These are phyloP conservation scores for Vitis riparia DNA, from an alignment of 164 flowering plant genomes.

Conservation along the genomic window DNA sequence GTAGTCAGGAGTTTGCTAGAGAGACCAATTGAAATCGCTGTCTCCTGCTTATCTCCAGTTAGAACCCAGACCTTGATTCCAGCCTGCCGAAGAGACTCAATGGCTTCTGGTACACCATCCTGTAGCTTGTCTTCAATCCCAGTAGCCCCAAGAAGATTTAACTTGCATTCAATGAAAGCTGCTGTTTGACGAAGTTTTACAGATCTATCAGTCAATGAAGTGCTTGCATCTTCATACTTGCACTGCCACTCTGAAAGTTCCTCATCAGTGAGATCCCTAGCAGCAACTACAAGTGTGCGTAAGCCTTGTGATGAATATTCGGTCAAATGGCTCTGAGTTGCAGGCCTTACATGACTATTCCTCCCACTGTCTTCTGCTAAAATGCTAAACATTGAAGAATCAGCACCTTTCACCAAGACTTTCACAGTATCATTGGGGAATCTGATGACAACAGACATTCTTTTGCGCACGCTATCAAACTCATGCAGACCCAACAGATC, in stretches of 20 bases:
- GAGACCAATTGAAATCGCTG: constrained; percentile 92
- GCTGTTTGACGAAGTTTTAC: constrained; percentile 80
- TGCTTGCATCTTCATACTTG: constrained; percentile 85
- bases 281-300: constrained; percentile 87
- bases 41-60: constrained; percentile 96
- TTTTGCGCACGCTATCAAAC: constrained; percentile 90
- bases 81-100: constrained; percentile 89
- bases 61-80: constrained; percentile 96
- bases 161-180: constrained; percentile 62
- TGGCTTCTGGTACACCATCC: constrained; percentile 92
- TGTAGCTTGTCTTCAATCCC: constrained; percentile 90
- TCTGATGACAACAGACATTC: constrained; percentile 89
- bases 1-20: constrained; percentile 80
- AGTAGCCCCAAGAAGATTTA: constrained; percentile 81
- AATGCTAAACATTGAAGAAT: constrained; percentile 71
- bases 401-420: constrained; percentile 95
- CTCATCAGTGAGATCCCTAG: constrained; percentile 63
- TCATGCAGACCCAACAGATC: constrained; percentile 68
- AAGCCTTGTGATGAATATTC: constrained; percentile 80
- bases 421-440: constrained; percentile 75
- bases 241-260: constrained; percentile 80
- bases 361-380: constrained; percentile 38
- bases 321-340: constrained; percentile 61
- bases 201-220: constrained; percentile 76
- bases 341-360: constrained; percentile 28